Evolutionary conservation across 2,329 filamentous ascomycete genomes (phyloP).

Genomic region (Clarireedia homoeocarpa): DNA sequence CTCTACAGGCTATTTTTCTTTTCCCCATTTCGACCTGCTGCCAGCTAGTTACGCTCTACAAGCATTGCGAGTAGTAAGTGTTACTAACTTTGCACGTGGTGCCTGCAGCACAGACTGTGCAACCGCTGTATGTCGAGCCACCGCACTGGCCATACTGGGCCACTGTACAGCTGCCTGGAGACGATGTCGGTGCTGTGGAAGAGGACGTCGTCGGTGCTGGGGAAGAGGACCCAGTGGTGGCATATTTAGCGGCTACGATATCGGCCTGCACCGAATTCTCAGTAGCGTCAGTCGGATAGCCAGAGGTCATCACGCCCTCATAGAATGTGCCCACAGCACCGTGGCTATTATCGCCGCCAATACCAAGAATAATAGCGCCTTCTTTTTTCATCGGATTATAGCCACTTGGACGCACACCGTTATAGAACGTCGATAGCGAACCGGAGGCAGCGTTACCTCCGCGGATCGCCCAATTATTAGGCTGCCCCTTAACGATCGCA

Average conservation of each 20-base stretch:
- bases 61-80: too few species aligned
- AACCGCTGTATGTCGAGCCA: too few species aligned
- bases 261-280: conserved; percentile 52
- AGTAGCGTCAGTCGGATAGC: conserved; percentile 51
- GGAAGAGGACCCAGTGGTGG: too few species aligned
- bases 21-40: too few species aligned
- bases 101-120: too few species aligned
- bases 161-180: too few species aligned
- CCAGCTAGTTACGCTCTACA: too few species aligned
- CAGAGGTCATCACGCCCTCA: conserved; percentile 56
- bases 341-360: conserved; percentile 51
- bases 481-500: conserved; percentile 46
- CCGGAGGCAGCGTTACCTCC: conserved; percentile 49
- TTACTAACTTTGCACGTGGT: too few species aligned
- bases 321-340: conserved; percentile 57
- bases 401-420: conserved; percentile 44
- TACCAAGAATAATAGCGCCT: conserved; percentile 60
- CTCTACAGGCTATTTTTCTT: too few species aligned
- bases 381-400: conserved; percentile 56
- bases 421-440: conserved; percentile 50
- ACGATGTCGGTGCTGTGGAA: too few species aligned
- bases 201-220: too few species aligned
- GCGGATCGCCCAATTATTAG: conserved; percentile 51
- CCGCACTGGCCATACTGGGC: too few species aligned
- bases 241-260: conserved; percentile 52